Conservation (phyloP, 805 yeast genomes). For the Dipodascopsis uninucleata region DNA sequence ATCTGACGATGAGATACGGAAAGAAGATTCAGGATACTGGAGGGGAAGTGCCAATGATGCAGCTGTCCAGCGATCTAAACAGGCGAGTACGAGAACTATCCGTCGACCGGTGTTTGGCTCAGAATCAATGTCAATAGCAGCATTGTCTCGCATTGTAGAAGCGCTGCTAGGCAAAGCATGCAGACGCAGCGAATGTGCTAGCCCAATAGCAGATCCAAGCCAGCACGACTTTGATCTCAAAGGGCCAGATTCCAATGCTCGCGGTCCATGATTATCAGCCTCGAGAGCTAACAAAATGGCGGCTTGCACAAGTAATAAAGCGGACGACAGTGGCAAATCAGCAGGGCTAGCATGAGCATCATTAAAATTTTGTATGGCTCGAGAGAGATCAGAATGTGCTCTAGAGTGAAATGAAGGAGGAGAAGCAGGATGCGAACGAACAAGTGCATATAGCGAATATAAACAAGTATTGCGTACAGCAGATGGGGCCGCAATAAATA, state of each 20-base stretch:
- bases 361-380: constrained; percentile 20
- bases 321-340: constrained; percentile 6
- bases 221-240: constrained; percentile 27
- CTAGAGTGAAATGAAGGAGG: constrained; percentile 2
- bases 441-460: constrained; percentile 24
- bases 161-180: constrained; percentile 24
- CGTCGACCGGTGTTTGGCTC: constrained; percentile 29
- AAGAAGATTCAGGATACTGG: constrained; percentile 28
- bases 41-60: constrained; percentile 29
- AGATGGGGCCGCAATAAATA: constrained; percentile 32
- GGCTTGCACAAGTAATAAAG: constrained; percentile 36
- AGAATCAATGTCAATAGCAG: constrained; percentile 25
- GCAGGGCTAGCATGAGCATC: constrained; percentile 12
- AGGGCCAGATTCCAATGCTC: constrained; percentile 6
- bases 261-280: constrained; percentile 30
- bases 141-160: constrained; percentile 16
- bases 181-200: constrained; percentile 30
- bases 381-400: constrained; percentile 7
- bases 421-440: constrained; percentile 3
- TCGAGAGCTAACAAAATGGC: constrained; percentile 34
- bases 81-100: constrained; percentile 31
- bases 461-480: constrained; percentile 33
- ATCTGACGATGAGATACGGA: constrained; percentile 28
- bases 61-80: constrained; percentile 34
- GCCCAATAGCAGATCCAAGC: constrained; percentile 40